These are phyloP conservation scores for Pseudopithomyces chartarum DNA, from an alignment of 2,329 filamentous ascomycete genomes.

Conservation along the genomic window DNA sequence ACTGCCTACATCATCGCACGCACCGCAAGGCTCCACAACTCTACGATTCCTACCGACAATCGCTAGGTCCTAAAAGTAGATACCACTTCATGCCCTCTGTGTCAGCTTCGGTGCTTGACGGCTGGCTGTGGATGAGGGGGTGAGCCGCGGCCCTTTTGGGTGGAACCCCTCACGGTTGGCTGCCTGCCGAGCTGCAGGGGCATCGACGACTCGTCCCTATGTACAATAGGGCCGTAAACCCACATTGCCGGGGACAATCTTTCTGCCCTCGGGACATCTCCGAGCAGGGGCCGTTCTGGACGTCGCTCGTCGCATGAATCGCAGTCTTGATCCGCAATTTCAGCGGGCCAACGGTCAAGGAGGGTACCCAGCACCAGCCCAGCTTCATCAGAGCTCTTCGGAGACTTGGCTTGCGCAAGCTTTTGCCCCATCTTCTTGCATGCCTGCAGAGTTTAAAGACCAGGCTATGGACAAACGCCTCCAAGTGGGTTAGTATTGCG, in stretches of 20 bases:
- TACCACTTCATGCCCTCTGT: too few species aligned
- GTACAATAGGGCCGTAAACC: slow-evolving; percentile 15
- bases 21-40: not conserved
- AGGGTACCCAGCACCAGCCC: not conserved
- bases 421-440: slow-evolving; percentile 7
- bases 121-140: not conserved
- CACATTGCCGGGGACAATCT: slow-evolving; percentile 20
- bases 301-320: slow-evolving; percentile 14
- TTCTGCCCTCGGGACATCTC: not conserved
- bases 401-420: not conserved
- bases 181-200: not conserved
- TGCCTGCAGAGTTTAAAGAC: not conserved
- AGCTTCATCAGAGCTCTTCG: not conserved
- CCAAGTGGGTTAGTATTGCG: not conserved
- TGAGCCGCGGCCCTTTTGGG: not conserved
- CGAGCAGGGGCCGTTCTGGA: slow-evolving; percentile 9
- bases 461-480: not conserved
- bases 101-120: too few species aligned
- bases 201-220: not conserved
- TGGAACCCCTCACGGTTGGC: not conserved
- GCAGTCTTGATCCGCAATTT: slow-evolving; percentile 18
- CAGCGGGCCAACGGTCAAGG: slow-evolving; percentile 7
- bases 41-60: not conserved
- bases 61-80: not conserved
- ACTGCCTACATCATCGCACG: not conserved